These are phyloP conservation scores for Solanum arcanum DNA, from an alignment of 257 asterid genomes.

Conservation along the genomic window DNA sequence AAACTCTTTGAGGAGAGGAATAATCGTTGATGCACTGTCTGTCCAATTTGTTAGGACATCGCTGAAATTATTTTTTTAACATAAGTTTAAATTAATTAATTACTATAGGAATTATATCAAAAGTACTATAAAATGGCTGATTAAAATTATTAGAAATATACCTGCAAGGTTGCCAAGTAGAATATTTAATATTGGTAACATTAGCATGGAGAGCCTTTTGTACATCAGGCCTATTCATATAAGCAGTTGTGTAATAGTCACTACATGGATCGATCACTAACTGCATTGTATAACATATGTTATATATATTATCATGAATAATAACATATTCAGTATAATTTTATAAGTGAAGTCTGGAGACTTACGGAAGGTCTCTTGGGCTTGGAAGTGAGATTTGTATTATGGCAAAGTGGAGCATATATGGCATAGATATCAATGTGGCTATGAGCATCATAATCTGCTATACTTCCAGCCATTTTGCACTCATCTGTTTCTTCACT, in stretches of 20 bases:
- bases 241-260: conserved; percentile 45
- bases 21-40: conserved; percentile 44
- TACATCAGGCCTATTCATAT: conserved; percentile 60
- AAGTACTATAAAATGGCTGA: not conserved
- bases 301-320: not conserved
- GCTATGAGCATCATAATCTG: not conserved
- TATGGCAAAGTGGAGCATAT: conserved; percentile 53
- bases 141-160: not conserved
- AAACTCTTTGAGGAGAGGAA: conserved; percentile 51
- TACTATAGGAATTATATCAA: not conserved
- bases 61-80: conserved; percentile 21
- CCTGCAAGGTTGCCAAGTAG: conserved; percentile 71
- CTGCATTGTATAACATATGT: conserved; percentile 13
- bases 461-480: conserved; percentile 13
- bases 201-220: conserved; percentile 79
- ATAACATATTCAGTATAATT: not conserved
- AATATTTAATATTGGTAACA: conserved; percentile 45
- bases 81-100: not conserved
- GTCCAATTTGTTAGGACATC: conserved; percentile 34
- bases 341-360: not conserved
- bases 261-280: conserved; percentile 52
- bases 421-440: conserved; percentile 48
- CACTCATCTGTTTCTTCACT: conserved; percentile 14
- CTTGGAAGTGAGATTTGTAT: conserved; percentile 24
- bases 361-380: conserved; percentile 47